These are phyloP conservation scores for Spiromastix sp. DNA, from an alignment of 2,329 filamentous ascomycete species.

Conservation along the genomic window DNA sequence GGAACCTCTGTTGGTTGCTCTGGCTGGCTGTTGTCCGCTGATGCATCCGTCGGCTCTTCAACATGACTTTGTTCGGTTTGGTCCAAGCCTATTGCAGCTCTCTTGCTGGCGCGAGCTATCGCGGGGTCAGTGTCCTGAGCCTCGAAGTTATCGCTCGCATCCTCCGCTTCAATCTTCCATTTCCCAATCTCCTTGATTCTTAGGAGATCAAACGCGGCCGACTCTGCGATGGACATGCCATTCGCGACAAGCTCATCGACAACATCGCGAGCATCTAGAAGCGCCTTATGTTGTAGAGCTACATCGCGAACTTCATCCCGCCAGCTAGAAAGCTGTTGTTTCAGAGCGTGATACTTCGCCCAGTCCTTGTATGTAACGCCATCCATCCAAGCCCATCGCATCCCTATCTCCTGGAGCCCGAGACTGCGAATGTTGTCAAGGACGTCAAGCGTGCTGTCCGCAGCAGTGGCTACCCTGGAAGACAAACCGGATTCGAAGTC, in stretches of 20 bases:
- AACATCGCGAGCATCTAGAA: constrained; percentile 57
- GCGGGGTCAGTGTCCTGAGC: constrained; percentile 52
- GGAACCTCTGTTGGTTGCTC: no score
- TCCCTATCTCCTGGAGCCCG: constrained; percentile 81
- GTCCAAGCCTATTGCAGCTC: background rate
- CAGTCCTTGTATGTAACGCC: constrained; percentile 95
- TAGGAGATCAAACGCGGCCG: constrained; percentile 67
- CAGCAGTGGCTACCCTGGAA: constrained; percentile 57
- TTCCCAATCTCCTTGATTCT: constrained; percentile 72
- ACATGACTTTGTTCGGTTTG: no score
- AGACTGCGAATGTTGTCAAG: constrained; percentile 74
- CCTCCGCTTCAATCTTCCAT: constrained; percentile 70
- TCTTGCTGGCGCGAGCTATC: constrained; percentile 22
- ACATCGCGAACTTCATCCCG: constrained; percentile 68
- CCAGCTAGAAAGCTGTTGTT: constrained; percentile 74
- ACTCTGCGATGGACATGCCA: constrained; percentile 70
- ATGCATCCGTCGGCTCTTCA: no score
- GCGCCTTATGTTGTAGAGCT: constrained; percentile 60
- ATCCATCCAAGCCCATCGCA: constrained; percentile 91
- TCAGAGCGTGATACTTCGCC: constrained; percentile 86
- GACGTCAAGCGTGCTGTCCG: constrained; percentile 72
- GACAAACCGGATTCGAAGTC: constrained; percentile 61
- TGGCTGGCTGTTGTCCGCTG: no score
- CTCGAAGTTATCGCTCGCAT: constrained; percentile 70
- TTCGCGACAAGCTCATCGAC: constrained; percentile 62